Evolutionary conservation across 2,329 filamentous ascomycete species (phyloP), one percentile per base, ranked within the genome.

Genomic region (Xylaria sp.): DNA sequence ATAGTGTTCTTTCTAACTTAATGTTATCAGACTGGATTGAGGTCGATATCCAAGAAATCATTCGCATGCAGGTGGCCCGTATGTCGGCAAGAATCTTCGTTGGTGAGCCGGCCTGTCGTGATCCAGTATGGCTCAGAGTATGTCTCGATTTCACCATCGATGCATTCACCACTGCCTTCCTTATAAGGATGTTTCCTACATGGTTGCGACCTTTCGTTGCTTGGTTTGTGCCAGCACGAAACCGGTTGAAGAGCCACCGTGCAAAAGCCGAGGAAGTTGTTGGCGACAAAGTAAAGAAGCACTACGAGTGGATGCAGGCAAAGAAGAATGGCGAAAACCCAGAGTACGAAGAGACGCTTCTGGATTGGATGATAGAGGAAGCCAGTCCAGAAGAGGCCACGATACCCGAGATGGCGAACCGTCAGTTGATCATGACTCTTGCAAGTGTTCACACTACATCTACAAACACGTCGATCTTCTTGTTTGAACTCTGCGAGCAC

Each of bases 191-290:
- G 66, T 71, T 73, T 10, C 73, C 73, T 2, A 66, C 67, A 1
- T 68, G 65, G 65, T 57, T 51, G 5, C 66, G 70, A 23, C 48
- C 41, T 15, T 12, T 73, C 7, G 55, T 70, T 5, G 69, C 69
- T 88, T 86, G 86, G 70, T 76, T 81, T 55, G 66, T 79, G 65
- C 18, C 39, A 1, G 23, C 69, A 13, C 46, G 65, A 13, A 67
- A 60, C 8, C 63, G 68, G 2, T 4, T 67, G 9, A 39, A 37
- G 31, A 34, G 20, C 2, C 28, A 69, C 13, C 25, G 56, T 6
- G 56, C 56, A 46, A 58, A 58, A 23, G 56, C 56, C 25, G 56
- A 46, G 39, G 41, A 58, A 58, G 28, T 59, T 23, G 23, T 69
- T 18, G 28, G 37, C 1, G 55, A 51, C 0, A 59, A 65, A 1